These are phyloP conservation scores for Drosera capensis DNA, from an alignment of 148 eudicot species.

Conservation along the genomic window DNA sequence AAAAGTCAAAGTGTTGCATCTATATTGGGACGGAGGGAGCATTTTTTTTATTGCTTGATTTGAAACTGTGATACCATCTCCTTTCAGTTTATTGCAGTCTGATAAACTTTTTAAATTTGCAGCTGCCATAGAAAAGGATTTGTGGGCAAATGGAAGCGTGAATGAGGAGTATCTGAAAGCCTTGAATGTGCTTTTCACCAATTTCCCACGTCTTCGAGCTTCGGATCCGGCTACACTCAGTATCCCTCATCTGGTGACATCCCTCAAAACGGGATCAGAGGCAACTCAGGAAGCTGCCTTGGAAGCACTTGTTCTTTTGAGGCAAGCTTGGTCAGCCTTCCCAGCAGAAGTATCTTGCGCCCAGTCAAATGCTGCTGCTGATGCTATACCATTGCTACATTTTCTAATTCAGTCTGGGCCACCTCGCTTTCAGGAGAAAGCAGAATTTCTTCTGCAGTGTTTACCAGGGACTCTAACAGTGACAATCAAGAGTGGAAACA, in stretches of 20 bases:
- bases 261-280: constrained; percentile 88
- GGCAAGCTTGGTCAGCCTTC: constrained; percentile 99
- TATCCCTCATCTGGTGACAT: constrained; percentile 92
- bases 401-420: constrained; percentile 94
- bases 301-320: constrained; percentile 78
- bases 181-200: constrained; percentile 75
- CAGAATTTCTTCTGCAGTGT: constrained; percentile 89
- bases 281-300: constrained; percentile 96
- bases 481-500: constrained; percentile 81
- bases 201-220: constrained; percentile 94
- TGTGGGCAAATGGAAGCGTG: constrained; percentile 89
- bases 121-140: constrained; percentile 92
- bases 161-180: constrained; percentile 91
- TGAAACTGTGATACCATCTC: too few relatives aligned
- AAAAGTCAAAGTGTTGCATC: too few relatives aligned
- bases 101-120: constrained; percentile 17
- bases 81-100: constrained; percentile 1
- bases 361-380: constrained; percentile 94
- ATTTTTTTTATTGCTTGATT: too few relatives aligned
- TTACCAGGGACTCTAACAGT: constrained; percentile 86
- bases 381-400: constrained; percentile 85
- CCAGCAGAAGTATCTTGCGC: constrained; percentile 97
- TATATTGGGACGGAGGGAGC: too few relatives aligned
- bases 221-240: constrained; percentile 97
- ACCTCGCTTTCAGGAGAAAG: constrained; percentile 95